Evolutionary conservation across 2,329 filamentous ascomycete genomes (phyloP).

Genomic region (Fusarium sp.): DNA sequence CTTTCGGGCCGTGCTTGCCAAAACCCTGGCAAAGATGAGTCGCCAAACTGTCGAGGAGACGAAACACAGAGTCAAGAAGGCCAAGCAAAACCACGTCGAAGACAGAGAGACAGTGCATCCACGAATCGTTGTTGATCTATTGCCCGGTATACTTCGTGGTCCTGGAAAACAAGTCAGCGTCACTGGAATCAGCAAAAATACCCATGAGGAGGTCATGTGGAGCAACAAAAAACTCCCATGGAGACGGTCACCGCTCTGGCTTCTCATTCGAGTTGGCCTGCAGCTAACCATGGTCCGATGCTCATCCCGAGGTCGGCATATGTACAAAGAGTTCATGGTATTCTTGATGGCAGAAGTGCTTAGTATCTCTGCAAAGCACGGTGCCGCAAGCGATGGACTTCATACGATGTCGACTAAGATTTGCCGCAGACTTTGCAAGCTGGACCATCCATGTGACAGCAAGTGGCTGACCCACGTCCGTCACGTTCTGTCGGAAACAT

Average conservation of each 20-base stretch:
- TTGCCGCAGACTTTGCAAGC: constrained; percentile 16
- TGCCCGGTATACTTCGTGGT: constrained; percentile 52
- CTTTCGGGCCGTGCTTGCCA: constrained; percentile 35
- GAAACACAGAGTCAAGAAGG: constrained; percentile 49
- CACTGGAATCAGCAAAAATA: constrained; percentile 57
- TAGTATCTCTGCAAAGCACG: fast-evolving
- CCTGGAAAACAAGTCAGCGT: constrained; percentile 42
- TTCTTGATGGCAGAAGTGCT: constrained; percentile 15
- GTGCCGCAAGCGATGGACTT: constrained; percentile 4
- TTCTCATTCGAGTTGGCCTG: constrained; percentile 63
- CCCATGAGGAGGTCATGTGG: constrained; percentile 64
- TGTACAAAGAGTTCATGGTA: constrained; percentile 29
- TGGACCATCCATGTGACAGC: constrained; percentile 31
- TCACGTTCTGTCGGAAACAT: too few relatives aligned
- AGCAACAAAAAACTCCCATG: constrained; percentile 47
- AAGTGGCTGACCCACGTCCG: too few relatives aligned
- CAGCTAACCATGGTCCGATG: constrained; percentile 47
- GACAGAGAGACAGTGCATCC: constrained; percentile 61
- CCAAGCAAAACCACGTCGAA: constrained; percentile 49
- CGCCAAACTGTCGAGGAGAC: constrained; percentile 36
- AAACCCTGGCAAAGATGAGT: constrained; percentile 46
- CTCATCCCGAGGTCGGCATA: too few relatives aligned
- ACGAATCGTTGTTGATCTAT: constrained; percentile 61
- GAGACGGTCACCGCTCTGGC: constrained; percentile 64
- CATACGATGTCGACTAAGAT: constrained; percentile 27